Base-by-base conservation (phyloP, 371 early-diverging fungal genomes). In the Apophysomyces sp. region DNA sequence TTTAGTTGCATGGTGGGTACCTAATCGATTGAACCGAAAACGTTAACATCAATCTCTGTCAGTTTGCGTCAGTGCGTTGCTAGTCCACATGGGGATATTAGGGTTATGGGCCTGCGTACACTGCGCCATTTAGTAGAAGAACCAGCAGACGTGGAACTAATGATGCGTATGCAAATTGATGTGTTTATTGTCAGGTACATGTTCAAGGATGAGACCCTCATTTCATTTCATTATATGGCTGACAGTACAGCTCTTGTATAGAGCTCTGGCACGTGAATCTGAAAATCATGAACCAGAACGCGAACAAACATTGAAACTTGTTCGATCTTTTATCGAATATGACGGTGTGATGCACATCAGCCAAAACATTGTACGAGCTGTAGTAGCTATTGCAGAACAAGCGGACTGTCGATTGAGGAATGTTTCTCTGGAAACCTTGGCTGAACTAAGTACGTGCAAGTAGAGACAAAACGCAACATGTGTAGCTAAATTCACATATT, bases 341-440 rank as follows among this genome's bases (percentile, higher is more conserved):
- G 86, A 79, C 0, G 93, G 90, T 8, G 81, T 82, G 27, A 70
- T 73, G 34, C 65, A 85, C 53, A 62, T 91, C 11, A 82, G 87
- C 2, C 86, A 85, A 56, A 79, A 84, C 11, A 73, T 94, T n/a
- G 78, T 93, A 27, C 79, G 93, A 13, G 79, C 89, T 2, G 64
- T 94, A 1, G 89, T 92, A 2, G 86, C 94, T 0, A 73, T 94
- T 24, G 89, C 92, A 15, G 95, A 94, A 59, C 92, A 93, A 60
- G 67, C 76, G 2, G 94, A 94, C 44, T 91, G 90, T 59, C 85
- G 85, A 57, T 67, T 92, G 39, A 69, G 93, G 52, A 85, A 83
- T 58, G 81, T 91, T 3, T 88, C 89, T 41, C 57, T 93, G 11
- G 92, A 92, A 54, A 92, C 92, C 2, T 63, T 94, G 15, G 88